Evolutionary conservation across 805 yeast genomes (phyloP), one percentile per base, ranked within the genome.

Genomic region (Naumovozyma baii): DNA sequence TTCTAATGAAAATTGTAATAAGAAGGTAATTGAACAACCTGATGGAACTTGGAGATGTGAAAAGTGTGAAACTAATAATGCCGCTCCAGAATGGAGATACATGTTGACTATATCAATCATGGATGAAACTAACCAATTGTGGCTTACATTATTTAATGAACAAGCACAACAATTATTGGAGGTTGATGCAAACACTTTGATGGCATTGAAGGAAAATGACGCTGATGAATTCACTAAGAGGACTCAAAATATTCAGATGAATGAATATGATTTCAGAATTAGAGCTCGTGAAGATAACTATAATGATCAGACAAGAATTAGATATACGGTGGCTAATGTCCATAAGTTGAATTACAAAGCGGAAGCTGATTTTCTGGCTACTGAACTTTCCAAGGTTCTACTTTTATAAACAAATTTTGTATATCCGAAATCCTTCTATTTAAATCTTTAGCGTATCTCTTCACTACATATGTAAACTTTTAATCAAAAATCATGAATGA

Each of bases 41-140:
- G 80, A 76, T 54, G 85, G 82, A 12, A 68, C 79, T 14, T 88
- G 95, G 95, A 76, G 94, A 61, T 92, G 98, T 68, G 97, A 88
- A 59, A 82, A 81, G 59, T 88, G 97, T 71, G 80, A 84, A 52
- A 67, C 73, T 40, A 74, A 73, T 45, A 80, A 75, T 55, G 68
- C 72, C 2, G 71, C 69, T 35, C 96, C 97, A 15, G 66, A 71
- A 36, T 79, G 83, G 66, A 74, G 97, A 59, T 92, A 83, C 51
- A 78, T 87, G 39, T 61, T 90, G 50, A 79, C 81, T n/a, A 60
- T 78, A 34, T 75, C 85, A 3, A 73, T 87, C n/a, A 70, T 78
- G 53, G 98, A 92, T 61, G 68, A 70, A 49, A 73, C 94, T 3
- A 94, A 88, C 16, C 87, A 83, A 59, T 58, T 87, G 44, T 87